Evolutionary conservation across 306 rosid species (phyloP).

Genomic region (Pterocarpus macrocarpus): DNA sequence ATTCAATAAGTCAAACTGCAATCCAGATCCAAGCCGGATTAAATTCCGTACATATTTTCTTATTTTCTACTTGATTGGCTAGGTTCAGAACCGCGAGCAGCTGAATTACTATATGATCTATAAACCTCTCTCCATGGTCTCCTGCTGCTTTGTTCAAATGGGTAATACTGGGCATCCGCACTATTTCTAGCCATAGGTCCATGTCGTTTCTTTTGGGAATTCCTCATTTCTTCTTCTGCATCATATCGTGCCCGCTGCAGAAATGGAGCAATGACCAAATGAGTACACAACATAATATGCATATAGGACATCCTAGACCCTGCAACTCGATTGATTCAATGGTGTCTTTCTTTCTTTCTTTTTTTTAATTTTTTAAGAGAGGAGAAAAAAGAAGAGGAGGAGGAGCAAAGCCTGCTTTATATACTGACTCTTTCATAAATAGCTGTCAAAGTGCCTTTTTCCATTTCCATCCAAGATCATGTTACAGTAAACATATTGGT

Average conservation of each 20-base stretch:
- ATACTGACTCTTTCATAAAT: too few relatives aligned
- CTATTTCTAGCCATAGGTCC: conserved; percentile 72
- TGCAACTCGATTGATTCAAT: background rate
- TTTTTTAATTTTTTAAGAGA: too few relatives aligned
- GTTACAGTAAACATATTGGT: background rate
- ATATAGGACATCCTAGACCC: background rate
- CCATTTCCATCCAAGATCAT: conserved; percentile 2
- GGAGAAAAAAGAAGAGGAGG: too few relatives aligned
- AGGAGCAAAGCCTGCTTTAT: too few relatives aligned
- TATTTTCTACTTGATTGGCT: conserved; percentile 64
- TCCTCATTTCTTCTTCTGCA: conserved; percentile 91
- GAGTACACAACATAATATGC: conserved; percentile 31
- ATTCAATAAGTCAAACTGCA: conserved; percentile 41
- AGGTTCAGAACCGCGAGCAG: conserved; percentile 66
- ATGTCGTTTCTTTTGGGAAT: conserved; percentile 71
- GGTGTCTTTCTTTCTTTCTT: too few relatives aligned
- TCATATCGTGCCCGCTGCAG: conserved; percentile 85
- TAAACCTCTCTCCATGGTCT: conserved; percentile 80
- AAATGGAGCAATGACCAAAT: conserved; percentile 30
- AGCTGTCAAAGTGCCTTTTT: too few relatives aligned
- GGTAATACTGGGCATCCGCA: conserved; percentile 63
- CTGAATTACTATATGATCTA: conserved; percentile 66
- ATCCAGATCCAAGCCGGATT: conserved; percentile 37
- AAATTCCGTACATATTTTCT: conserved; percentile 42
- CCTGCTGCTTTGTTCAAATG: conserved; percentile 71